These are phyloP conservation scores for Fagopyrum tataricum DNA, from an alignment of 148 eudicot species.

Conservation along the genomic window DNA sequence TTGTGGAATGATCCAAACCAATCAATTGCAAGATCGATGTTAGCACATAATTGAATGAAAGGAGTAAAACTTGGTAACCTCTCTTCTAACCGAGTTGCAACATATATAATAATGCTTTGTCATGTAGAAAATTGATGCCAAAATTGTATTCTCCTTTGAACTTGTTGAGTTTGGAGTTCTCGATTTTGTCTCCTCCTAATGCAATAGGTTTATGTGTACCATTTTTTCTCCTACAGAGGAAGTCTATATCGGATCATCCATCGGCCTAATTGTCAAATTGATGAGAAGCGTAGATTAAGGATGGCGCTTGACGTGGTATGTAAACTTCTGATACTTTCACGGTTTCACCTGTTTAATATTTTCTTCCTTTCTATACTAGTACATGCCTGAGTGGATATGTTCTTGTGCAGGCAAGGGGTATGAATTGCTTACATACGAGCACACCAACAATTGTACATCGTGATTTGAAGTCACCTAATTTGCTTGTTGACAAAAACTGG, in stretches of 20 bases:
- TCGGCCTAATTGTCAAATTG: constrained; percentile 92
- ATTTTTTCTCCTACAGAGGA: constrained; percentile 51
- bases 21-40: background rate
- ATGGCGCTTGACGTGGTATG: constrained; percentile 99
- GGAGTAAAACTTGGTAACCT: constrained; percentile 3
- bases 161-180: background rate
- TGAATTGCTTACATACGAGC: constrained; percentile 96
- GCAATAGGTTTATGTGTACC: constrained; percentile 17
- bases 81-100: background rate
- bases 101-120: background rate
- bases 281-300: constrained; percentile 85
- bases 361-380: constrained; percentile 5
- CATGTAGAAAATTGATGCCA: background rate
- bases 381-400: constrained; percentile 11
- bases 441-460: constrained; percentile 97
- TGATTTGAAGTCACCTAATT: constrained; percentile 95
- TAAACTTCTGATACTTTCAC: background rate
- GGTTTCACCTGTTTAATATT: constrained; percentile 1
- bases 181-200: background rate
- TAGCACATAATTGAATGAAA: background rate
- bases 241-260: constrained; percentile 96
- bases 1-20: background rate
- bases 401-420: constrained; percentile 81
- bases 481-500: constrained; percentile 97
- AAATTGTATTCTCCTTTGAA: background rate